phyloP scores from a whole-genome alignment of 2,329 filamentous ascomycete species.

The Aureobasidium sp. region DNA sequence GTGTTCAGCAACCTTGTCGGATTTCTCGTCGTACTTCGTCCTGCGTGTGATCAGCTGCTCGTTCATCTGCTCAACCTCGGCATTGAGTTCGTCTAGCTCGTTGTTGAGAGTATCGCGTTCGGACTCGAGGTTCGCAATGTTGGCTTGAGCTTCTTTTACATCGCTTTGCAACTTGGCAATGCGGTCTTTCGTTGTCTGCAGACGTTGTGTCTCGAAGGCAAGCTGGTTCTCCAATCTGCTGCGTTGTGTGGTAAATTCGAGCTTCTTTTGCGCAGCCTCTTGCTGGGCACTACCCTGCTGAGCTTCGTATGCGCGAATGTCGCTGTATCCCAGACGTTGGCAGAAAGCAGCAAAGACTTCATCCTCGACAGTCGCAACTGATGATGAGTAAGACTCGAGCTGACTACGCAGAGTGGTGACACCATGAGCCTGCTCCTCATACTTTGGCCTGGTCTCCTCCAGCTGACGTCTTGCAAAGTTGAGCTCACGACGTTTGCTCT shows the following conservation, averaged over 20 bases:
- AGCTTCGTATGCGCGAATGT: constrained; percentile 88
- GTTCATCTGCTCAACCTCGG: constrained; percentile 68
- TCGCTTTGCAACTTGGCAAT: constrained; percentile 62
- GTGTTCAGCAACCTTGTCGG: constrained; percentile 68
- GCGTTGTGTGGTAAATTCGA: constrained; percentile 76
- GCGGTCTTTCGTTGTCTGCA: constrained; percentile 63
- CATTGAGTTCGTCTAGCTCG: constrained; percentile 63
- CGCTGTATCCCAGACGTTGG: constrained; percentile 72
- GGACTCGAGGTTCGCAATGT: constrained; percentile 62
- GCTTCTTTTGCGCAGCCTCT: constrained; percentile 78
- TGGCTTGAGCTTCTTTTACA: constrained; percentile 57
- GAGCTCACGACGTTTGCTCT: constrained; percentile 76
- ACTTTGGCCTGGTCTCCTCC: constrained; percentile 69
- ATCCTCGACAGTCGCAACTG: constrained; percentile 78
- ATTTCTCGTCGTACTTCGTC: constrained; percentile 60
- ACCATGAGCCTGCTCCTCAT: constrained; percentile 61
- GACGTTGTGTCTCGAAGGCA: constrained; percentile 60
- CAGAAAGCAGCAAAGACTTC: constrained; percentile 83
- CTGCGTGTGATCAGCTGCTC: constrained; percentile 65
- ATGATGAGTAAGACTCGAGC: constrained; percentile 51
- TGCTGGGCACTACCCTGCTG: constrained; percentile 90
- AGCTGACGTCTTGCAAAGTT: constrained; percentile 67
- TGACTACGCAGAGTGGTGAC: constrained; percentile 56
- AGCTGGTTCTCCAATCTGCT: constrained; percentile 55
- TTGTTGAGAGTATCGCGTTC: constrained; percentile 71